Conservation (phyloP, 2,329 filamentous ascomycete genomes). For the Penicillium decumbens region DNA sequence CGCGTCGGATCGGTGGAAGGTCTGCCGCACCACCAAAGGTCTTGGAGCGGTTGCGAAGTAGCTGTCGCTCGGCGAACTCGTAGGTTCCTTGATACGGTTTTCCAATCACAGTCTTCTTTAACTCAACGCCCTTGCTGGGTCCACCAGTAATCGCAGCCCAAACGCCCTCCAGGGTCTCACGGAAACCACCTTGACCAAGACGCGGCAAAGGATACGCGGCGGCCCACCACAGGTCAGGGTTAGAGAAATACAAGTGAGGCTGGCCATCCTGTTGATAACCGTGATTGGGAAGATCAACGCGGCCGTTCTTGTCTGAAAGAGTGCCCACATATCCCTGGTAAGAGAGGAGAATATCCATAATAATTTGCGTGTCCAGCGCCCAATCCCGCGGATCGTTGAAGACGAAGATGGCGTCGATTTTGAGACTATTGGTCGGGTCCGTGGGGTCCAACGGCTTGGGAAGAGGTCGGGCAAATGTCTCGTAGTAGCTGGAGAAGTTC, state of each 20-base stretch:
- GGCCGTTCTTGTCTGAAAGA: conserved; percentile 66
- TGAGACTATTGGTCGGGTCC: conserved; percentile 53
- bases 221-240: conserved; percentile 86
- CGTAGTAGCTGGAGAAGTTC: conserved; percentile 60
- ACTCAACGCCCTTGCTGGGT: conserved; percentile 47
- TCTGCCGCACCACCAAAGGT: conserved; percentile 39
- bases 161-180: conserved; percentile 72
- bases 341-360: conserved; percentile 78
- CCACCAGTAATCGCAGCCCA: conserved; percentile 69
- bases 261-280: conserved; percentile 82
- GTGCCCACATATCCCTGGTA: conserved; percentile 75
- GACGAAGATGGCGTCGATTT: conserved; percentile 85
- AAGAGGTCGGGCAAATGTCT: conserved; percentile 39
- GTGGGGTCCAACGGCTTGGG: conserved; percentile 34
- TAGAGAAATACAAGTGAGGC: conserved; percentile 79
- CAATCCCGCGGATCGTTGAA: conserved; percentile 97
- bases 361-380: conserved; percentile 82
- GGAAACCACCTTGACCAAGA: conserved; percentile 87
- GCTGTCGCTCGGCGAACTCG: conserved; percentile 71
- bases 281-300: conserved; percentile 58
- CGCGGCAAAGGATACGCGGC: conserved; percentile 78
- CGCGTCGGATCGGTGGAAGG: conserved; percentile 56
- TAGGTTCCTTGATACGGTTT: conserved; percentile 79
- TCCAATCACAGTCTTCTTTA: conserved; percentile 67
- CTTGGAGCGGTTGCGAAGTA: conserved; percentile 57